phyloP scores from a whole-genome alignment of 106 monocot genomes.

The Triglochin maritima region DNA sequence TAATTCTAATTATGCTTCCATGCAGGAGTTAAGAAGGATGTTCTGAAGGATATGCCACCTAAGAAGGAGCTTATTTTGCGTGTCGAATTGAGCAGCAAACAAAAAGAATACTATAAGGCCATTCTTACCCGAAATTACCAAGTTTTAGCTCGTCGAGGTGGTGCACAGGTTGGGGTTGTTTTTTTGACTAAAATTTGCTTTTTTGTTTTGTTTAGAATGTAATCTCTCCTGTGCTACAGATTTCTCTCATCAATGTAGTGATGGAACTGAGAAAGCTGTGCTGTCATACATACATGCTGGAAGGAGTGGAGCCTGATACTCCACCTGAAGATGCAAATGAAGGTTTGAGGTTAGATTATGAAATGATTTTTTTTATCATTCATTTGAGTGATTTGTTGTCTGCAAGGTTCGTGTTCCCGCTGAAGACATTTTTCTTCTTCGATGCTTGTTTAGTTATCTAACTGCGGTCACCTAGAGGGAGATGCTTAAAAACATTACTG shows the following conservation, averaged over 20 bases:
- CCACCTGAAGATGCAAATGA: conserved; percentile 66
- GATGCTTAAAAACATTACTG: too few relatives aligned
- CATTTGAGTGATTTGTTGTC: not conserved
- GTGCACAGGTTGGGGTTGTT: conserved; percentile 59
- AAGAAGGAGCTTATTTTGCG: conserved; percentile 97
- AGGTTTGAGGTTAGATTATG: conserved; percentile 54
- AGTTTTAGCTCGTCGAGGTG: conserved; percentile 83
- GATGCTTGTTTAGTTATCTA: too few relatives aligned
- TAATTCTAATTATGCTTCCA: conserved; percentile 1
- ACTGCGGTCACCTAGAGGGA: too few relatives aligned
- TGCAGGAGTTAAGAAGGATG: conserved; percentile 96
- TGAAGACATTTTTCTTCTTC: too few relatives aligned
- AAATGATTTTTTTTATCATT: not conserved
- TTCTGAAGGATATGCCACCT: conserved; percentile 98
- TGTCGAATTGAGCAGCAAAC: conserved; percentile 79
- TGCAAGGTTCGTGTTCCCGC: too few relatives aligned
- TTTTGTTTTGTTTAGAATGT: not conserved
- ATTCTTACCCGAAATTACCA: conserved; percentile 97
- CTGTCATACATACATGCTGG: conserved; percentile 93
- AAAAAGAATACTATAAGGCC: conserved; percentile 98
- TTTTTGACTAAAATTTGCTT: not conserved
- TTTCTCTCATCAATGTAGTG: conserved; percentile 98
- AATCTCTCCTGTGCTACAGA: conserved; percentile 26
- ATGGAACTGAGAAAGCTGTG: conserved; percentile 99
- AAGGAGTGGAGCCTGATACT: conserved; percentile 79